Evolutionary conservation across 78 protist species (phyloP).

Genomic region (Thecamonas trahens): DNA sequence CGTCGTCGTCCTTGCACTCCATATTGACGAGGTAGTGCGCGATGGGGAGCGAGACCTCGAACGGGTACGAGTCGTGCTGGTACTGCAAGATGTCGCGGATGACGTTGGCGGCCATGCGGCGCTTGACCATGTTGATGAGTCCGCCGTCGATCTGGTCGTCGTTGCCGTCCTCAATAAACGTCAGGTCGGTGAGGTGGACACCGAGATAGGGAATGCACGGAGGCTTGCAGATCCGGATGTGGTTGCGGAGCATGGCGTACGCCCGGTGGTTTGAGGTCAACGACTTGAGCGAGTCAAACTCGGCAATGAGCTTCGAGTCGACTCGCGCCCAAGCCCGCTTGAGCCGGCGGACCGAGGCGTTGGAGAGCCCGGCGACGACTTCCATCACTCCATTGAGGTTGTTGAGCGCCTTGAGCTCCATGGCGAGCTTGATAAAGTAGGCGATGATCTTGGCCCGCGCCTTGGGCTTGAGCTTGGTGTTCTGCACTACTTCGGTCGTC

Average conservation of each 20-base stretch:
- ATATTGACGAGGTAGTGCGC: conserved; percentile 7
- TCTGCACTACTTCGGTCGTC: conserved; percentile 32
- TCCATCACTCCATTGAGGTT: conserved; percentile 40
- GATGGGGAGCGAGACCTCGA: conserved; percentile 20
- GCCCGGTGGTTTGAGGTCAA: conserved; percentile 22
- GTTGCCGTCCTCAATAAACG: conserved; percentile 50
- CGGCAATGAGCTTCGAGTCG: conserved; percentile 22
- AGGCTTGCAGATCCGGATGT: neutral
- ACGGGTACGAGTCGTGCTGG: conserved; percentile 32
- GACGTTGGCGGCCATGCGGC: conserved; percentile 22
- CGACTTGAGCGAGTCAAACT: conserved; percentile 30
- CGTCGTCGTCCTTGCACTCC: neutral
- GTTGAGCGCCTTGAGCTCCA: conserved; percentile 31
- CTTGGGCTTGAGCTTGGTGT: conserved; percentile 17
- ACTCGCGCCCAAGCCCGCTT: conserved; percentile 47
- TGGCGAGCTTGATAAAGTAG: conserved; percentile 30
- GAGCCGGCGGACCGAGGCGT: conserved; percentile 33
- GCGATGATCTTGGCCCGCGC: conserved; percentile 27
- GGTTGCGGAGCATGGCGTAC: neutral
- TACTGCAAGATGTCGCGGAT: conserved; percentile 42
- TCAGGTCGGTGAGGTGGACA: conserved; percentile 50
- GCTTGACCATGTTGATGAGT: conserved; percentile 32
- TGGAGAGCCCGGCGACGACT: conserved; percentile 31
- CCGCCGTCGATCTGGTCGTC: conserved; percentile 34
- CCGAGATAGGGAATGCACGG: conserved; percentile 39